These are phyloP conservation scores for Peronospora destructor DNA, from an alignment of 352 stramenopile genomes.

Conservation along the genomic window DNA sequence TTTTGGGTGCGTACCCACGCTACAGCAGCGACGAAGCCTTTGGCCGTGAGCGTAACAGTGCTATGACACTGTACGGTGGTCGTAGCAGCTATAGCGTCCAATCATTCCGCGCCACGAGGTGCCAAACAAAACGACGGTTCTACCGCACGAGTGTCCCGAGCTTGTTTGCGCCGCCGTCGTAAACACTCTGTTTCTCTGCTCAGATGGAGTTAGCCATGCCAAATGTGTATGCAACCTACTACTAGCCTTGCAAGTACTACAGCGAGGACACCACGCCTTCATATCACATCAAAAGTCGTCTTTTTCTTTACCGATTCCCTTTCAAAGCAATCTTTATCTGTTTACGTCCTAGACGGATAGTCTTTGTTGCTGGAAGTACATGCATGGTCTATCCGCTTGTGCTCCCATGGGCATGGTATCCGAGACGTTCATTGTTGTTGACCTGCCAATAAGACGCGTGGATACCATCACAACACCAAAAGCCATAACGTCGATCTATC, in stretches of 20 bases:
- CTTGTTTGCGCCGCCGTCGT: conserved; percentile 24
- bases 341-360: not conserved
- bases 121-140: conserved; percentile 39
- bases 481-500: conserved; percentile 4
- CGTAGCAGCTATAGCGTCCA: conserved; percentile 15
- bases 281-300: not conserved
- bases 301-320: not conserved
- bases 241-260: conserved; percentile 9
- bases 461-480: conserved; percentile 3
- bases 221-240: conserved; percentile 34
- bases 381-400: conserved; percentile 7
- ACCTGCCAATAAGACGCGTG: conserved; percentile 1
- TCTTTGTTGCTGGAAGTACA: not conserved
- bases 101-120: conserved; percentile 19
- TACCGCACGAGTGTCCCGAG: conserved; percentile 37
- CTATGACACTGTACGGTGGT: conserved; percentile 9
- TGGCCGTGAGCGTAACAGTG: conserved; percentile 23
- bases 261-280: not conserved
- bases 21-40: conserved; percentile 28
- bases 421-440: conserved; percentile 10
- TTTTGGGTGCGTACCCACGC: conserved; percentile 3
- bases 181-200: conserved; percentile 10
- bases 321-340: not conserved
- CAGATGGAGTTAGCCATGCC: not conserved
- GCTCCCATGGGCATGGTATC: conserved; percentile 16